These are phyloP conservation scores for Elaeagnus macrophylla DNA, from an alignment of 306 rosid genomes.

Conservation along the genomic window DNA sequence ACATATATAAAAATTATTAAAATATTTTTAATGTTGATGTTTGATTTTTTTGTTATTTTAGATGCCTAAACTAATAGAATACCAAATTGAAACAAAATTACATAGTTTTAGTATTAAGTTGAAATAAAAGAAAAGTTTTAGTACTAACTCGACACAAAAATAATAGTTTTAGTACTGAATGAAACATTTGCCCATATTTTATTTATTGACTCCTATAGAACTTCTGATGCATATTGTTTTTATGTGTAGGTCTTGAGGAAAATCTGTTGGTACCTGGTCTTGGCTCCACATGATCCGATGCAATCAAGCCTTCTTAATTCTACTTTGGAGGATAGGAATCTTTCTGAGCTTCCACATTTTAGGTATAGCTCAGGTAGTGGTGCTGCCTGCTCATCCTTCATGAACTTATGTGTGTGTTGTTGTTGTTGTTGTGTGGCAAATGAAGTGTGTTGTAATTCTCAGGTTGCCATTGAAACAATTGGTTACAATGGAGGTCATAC, in stretches of 20 bases:
- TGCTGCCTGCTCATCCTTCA: background rate
- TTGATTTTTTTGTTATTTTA: no score
- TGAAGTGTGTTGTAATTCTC: background rate
- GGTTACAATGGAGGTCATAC: constrained; percentile 87
- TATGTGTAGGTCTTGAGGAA: constrained; percentile 59
- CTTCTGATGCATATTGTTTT: constrained; percentile 10
- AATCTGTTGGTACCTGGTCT: constrained; percentile 84
- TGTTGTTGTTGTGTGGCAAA: constrained; percentile 10
- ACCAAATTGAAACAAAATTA: no score
- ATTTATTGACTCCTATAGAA: background rate
- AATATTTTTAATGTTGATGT: no score
- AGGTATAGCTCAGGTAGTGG: constrained; percentile 28
- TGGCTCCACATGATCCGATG: constrained; percentile 83
- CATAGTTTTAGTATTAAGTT: no score
- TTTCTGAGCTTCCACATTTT: constrained; percentile 65
- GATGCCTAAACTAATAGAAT: no score
- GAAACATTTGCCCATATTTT: no score
- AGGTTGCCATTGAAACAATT: constrained; percentile 74
- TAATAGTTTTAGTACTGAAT: no score
- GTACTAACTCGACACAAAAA: no score
- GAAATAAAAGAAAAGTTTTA: no score
- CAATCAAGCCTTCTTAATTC: constrained; percentile 93
- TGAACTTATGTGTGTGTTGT: background rate
- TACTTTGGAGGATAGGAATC: constrained; percentile 81
- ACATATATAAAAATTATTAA: no score